Evolutionary conservation across 164 flowering plant genomes (phyloP).

Genomic region (Pachysandra terminalis): DNA sequence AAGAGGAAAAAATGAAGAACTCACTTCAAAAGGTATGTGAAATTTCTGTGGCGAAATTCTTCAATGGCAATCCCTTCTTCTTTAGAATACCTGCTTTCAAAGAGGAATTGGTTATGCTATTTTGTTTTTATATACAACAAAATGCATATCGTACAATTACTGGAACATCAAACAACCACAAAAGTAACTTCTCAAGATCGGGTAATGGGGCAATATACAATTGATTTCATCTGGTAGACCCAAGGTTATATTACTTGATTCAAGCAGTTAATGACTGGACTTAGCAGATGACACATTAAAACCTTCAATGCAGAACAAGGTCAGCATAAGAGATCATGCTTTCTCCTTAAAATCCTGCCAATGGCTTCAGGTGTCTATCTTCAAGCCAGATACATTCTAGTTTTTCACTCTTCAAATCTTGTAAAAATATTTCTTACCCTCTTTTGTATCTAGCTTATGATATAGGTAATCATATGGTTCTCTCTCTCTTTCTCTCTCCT

Average conservation of each 20-base stretch:
- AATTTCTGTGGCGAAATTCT: constrained; percentile 56
- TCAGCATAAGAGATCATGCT: background rate
- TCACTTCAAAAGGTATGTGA: constrained; percentile 84
- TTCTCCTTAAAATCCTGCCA: background rate
- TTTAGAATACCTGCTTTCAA: constrained; percentile 74
- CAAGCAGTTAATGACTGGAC: background rate
- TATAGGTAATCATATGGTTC: too few relatives aligned
- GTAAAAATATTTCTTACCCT: too few relatives aligned
- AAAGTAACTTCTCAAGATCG: too few relatives aligned
- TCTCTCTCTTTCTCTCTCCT: too few relatives aligned
- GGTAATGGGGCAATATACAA: too few relatives aligned
- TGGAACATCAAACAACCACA: background rate
- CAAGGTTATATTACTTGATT: too few relatives aligned
- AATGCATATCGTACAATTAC: background rate
- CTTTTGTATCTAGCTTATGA: too few relatives aligned
- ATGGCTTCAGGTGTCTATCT: too few relatives aligned
- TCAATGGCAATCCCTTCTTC: constrained; percentile 68
- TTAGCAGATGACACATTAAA: background rate
- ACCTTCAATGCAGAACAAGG: background rate
- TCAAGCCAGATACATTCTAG: too few relatives aligned
- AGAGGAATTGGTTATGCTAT: background rate
- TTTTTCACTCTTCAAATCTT: too few relatives aligned
- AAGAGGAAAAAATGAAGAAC: constrained; percentile 17
- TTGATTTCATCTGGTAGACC: too few relatives aligned
- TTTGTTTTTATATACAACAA: background rate